Conservation (phyloP, 2,329 filamentous ascomycete genomes). For the Rutstroemia sp. region DNA sequence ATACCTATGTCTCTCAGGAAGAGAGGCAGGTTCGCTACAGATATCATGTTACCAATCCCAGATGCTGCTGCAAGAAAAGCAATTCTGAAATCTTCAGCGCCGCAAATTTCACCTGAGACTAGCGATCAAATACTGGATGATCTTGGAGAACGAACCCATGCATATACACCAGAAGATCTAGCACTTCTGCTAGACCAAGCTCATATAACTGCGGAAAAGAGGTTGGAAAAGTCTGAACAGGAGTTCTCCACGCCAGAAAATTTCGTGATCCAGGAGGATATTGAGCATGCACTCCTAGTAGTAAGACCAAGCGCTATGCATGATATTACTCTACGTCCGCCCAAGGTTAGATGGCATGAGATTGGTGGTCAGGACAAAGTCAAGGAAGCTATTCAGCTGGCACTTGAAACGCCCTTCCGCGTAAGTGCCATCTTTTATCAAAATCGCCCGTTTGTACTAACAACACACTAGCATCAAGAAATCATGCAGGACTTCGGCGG, state of each 20-base stretch:
- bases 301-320: conserved; percentile 82
- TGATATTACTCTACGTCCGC: conserved; percentile 81
- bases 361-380: conserved; percentile 79
- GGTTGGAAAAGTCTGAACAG: conserved; percentile 6
- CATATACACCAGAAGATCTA: conserved; percentile 76
- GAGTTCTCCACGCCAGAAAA: conserved; percentile 3
- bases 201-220: conserved; percentile 30
- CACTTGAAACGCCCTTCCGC: conserved; percentile 25
- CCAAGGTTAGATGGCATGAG: conserved; percentile 77
- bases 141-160: conserved; percentile 72
- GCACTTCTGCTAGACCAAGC: conserved; percentile 53
- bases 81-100: conserved; percentile 54
- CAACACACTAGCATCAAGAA: conserved; percentile 36
- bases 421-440: conserved; percentile 14
- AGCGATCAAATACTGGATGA: conserved; percentile 46
- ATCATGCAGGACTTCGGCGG: conserved; percentile 42
- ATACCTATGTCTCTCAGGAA: conserved; percentile 63
- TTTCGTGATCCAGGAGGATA: conserved; percentile 39
- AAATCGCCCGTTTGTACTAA: conserved; percentile 1
- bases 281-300: conserved; percentile 56
- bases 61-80: conserved; percentile 62
- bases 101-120: conserved; percentile 39
- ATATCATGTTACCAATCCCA: conserved; percentile 71
- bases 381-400: conserved; percentile 52
- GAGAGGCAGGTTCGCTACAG: conserved; percentile 54